Evolutionary conservation across 2,329 filamentous ascomycete species (phyloP).

Genomic region (Rhynchosporium secalis): DNA sequence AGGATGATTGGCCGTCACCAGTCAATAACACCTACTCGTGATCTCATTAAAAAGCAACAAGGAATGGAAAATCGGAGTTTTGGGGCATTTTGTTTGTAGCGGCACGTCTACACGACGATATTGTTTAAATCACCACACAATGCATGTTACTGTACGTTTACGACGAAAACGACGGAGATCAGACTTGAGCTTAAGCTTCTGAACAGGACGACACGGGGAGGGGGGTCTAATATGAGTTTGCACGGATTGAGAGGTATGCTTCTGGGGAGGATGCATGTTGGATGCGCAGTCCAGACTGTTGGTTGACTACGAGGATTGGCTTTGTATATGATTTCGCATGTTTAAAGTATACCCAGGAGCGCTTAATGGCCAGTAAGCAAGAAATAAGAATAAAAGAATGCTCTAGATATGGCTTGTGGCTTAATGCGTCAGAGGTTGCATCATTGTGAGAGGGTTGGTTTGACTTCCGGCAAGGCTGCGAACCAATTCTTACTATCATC

Average conservation of each 20-base stretch:
- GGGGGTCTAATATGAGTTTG: slow-evolving; percentile 17
- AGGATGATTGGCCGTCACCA: slow-evolving; percentile 89
- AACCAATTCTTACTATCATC: no score
- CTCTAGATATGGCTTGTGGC: not conserved
- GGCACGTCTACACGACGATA: slow-evolving; percentile 33
- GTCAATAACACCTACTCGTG: slow-evolving; percentile 38
- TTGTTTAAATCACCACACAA: slow-evolving; percentile 31
- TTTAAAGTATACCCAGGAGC: slow-evolving; percentile 38
- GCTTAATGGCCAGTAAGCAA: slow-evolving; percentile 27
- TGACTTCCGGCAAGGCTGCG: not conserved
- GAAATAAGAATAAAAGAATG: slow-evolving; percentile 10
- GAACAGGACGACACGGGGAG: slow-evolving; percentile 11
- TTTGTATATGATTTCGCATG: slow-evolving; percentile 37
- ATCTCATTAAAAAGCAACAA: slow-evolving; percentile 22
- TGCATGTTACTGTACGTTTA: slow-evolving; percentile 29
- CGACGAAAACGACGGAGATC: slow-evolving; percentile 22
- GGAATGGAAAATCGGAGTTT: slow-evolving; percentile 35
- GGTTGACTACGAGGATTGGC: slow-evolving; percentile 13
- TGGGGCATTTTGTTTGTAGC: slow-evolving; percentile 30
- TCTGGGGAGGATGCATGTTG: slow-evolving; percentile 22
- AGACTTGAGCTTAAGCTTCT: slow-evolving; percentile 16
- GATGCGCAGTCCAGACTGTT: slow-evolving; percentile 22
- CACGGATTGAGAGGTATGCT: slow-evolving; percentile 13
- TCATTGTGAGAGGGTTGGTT: not conserved
- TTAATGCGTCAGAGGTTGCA: not conserved